phyloP scores from a whole-genome alignment of 164 flowering plant genomes.

The Aristolochia fimbriata region DNA sequence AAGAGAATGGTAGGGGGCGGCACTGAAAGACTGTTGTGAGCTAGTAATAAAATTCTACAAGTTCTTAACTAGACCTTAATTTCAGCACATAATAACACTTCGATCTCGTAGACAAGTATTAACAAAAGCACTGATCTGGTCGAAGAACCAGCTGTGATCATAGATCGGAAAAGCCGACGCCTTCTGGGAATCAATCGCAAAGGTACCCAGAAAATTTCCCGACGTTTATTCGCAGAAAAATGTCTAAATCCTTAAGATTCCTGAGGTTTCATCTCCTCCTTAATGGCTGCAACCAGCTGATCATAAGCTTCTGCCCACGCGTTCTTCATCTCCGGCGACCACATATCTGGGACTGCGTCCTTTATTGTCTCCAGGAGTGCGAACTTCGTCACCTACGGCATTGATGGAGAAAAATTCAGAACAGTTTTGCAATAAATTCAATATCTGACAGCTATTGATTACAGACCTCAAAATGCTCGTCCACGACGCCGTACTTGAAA shows the following conservation, averaged over 20 bases:
- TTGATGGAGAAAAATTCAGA: neutral
- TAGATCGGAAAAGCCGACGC: no score
- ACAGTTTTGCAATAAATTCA: no score
- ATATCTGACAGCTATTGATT: neutral
- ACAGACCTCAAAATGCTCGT: slow-evolving; percentile 72
- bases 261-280: slow-evolving; percentile 53
- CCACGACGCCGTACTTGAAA: slow-evolving; percentile 53
- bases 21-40: no score
- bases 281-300: slow-evolving; percentile 61
- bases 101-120: no score
- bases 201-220: neutral
- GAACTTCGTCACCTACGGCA: slow-evolving; percentile 43
- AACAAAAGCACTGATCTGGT: no score
- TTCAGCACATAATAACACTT: no score
- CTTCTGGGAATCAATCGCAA: no score
- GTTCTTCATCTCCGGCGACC: slow-evolving; percentile 70
- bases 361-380: slow-evolving; percentile 74
- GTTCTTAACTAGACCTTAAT: no score
- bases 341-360: slow-evolving; percentile 80
- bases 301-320: slow-evolving; percentile 85
- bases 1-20: no score
- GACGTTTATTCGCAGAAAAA: neutral
- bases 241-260: slow-evolving; percentile 5
- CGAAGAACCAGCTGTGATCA: no score
- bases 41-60: no score